Evolutionary conservation across 2,329 filamentous ascomycete species (phyloP).

Genomic region (Alternaria brassicicola): DNA sequence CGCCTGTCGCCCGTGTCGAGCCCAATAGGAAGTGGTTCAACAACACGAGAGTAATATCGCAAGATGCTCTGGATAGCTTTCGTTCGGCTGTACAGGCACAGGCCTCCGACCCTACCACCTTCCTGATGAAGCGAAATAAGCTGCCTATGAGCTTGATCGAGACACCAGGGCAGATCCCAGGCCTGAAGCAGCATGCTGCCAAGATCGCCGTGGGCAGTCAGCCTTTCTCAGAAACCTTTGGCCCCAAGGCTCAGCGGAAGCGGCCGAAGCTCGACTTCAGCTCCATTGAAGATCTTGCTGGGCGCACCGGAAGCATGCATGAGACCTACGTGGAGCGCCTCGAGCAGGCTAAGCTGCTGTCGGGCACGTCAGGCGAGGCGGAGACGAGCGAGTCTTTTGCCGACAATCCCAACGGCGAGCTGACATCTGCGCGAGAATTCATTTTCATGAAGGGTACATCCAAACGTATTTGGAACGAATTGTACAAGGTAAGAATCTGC

Average conservation of each 20-base stretch:
- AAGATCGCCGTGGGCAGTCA: slow-evolving; percentile 91
- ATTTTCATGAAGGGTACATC: slow-evolving; percentile 95
- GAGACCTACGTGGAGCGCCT: slow-evolving; percentile 80
- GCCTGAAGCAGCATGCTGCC: slow-evolving; percentile 87
- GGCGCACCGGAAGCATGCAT: slow-evolving; percentile 78
- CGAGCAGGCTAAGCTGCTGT: slow-evolving; percentile 78
- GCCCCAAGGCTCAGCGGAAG: slow-evolving; percentile 91
- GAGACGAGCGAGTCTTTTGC: slow-evolving; percentile 30
- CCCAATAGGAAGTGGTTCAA: slow-evolving; percentile 98
- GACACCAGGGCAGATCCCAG: slow-evolving; percentile 75
- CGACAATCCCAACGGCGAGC: slow-evolving; percentile 48
- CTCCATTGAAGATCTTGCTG: slow-evolving; percentile 80
- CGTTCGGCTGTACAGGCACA: slow-evolving; percentile 91
- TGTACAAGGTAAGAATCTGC: slow-evolving; percentile 73
- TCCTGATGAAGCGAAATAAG: slow-evolving; percentile 96
- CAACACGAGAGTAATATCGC: slow-evolving; percentile 88
- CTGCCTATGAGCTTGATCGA: slow-evolving; percentile 92
- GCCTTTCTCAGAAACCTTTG: slow-evolving; percentile 88
- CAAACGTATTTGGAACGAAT: slow-evolving; percentile 83
- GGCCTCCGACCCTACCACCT: slow-evolving; percentile 87
- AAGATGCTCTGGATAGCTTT: slow-evolving; percentile 85
- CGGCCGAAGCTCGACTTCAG: slow-evolving; percentile 86
- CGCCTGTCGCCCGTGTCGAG: slow-evolving; percentile 85
- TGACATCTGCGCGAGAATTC: slow-evolving; percentile 61
- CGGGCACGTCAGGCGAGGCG: slow-evolving; percentile 68